Base-by-base conservation (phyloP, 208 protist genomes). In the Leishmania aethiopica region DNA sequence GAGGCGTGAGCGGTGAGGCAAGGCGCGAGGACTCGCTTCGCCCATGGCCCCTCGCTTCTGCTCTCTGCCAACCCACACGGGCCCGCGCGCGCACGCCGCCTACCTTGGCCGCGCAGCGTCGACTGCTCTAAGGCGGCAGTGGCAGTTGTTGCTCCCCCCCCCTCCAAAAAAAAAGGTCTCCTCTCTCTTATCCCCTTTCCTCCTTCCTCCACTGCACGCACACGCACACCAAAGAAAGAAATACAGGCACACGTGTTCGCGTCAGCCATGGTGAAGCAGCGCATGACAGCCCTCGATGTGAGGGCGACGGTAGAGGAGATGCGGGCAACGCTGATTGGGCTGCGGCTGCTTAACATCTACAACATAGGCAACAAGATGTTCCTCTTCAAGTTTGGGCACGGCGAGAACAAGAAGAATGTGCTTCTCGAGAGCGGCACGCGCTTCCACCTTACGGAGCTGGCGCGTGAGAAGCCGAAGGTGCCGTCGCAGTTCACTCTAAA, bases 271-370 rank as follows among this genome's bases (percentile, higher is more conserved):
- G 94, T 92, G 62, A 99, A 99, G 77, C 89, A 89, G 67, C 94
- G 96, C 73, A 98, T 99, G 90, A 98, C 96, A 11, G 89, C 96
- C 60, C 89, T 99, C 49, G 98, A 99, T 82, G 95, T 99, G 80
- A 86, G 94, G 59, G 95, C 94, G 10, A 94, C 94, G 22, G 93
- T 98, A 45, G 84, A 94, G 62, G 96, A 99, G 84, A 93, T 99
- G 90, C 89, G 89, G n/a, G 75, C 86, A 0, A 85, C 75, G 17
- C 86, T 99, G 2, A 81, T 95, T 42, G 98, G 98, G 0, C 85
- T 99, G 60, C 92, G 98, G 55, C 85, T 99, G 4, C 86, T 96
- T 0, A 99, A 99, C 88, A 74, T 99, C 53, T 99, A 99, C 86
- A 98, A 99, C 81, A 81, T 99, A 35, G 89, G 87, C 83, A 79